A percentile compares a stretch with the other conserved stretches of the same genome.
These are phyloP conservation scores for Mycena chlorophos DNA, from an alignment of 768 basidiomycete species.

Conservation along the genomic window DNA sequence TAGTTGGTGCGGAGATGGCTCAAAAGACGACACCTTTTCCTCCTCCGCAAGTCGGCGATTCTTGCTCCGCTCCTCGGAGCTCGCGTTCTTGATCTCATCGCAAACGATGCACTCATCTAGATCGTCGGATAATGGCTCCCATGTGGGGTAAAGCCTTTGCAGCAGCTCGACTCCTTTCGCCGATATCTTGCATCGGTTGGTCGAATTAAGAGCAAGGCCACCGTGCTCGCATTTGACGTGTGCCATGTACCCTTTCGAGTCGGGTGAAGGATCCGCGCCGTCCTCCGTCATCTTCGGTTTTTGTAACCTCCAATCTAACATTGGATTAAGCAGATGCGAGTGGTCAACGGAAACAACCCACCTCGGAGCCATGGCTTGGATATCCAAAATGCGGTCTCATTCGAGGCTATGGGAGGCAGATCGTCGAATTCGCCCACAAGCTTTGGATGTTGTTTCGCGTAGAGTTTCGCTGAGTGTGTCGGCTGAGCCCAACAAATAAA, in stretches of 20 bases:
- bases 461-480: slow-evolving; percentile 57
- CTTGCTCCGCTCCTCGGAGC: slow-evolving; percentile 62
- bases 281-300: slow-evolving; percentile 77
- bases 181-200: slow-evolving; percentile 64
- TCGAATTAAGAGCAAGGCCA: slow-evolving; percentile 52
- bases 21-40: slow-evolving; percentile 59
- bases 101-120: slow-evolving; percentile 65
- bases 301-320: slow-evolving; percentile 67
- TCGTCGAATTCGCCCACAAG: slow-evolving; percentile 61
- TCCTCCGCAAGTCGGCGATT: slow-evolving; percentile 68
- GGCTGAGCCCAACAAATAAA: slow-evolving; percentile 10
- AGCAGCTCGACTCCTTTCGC: slow-evolving; percentile 55
- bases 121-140: slow-evolving; percentile 55
- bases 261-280: slow-evolving; percentile 66
- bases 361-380: slow-evolving; percentile 82
- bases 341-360: slow-evolving; percentile 28
- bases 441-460: slow-evolving; percentile 66
- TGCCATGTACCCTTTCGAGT: slow-evolving; percentile 50
- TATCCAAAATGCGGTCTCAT: slow-evolving; percentile 60
- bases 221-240: slow-evolving; percentile 78
- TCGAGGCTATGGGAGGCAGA: slow-evolving; percentile 44
- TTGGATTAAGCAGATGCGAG: slow-evolving; percentile 2
- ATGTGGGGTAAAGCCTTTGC: slow-evolving; percentile 59
- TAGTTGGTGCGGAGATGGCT: slow-evolving; percentile 12
- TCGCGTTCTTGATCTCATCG: slow-evolving; percentile 51